Conservation (phyloP, 345 rosid genomes). For the Hypericum androsaemum region DNA sequence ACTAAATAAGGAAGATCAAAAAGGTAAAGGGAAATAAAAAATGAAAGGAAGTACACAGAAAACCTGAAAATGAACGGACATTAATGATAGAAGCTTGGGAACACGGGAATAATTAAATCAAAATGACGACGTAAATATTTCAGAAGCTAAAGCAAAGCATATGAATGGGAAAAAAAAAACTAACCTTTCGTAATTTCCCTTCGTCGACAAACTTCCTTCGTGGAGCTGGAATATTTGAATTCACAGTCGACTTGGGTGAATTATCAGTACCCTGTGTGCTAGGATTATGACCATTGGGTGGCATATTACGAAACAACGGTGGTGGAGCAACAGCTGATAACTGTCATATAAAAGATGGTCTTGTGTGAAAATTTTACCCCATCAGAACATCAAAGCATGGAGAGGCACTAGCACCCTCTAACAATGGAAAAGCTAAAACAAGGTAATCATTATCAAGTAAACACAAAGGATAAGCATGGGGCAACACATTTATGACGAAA, state of each 20-base stretch:
- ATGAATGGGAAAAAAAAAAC: not conserved
- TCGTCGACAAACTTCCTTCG: conserved; percentile 96
- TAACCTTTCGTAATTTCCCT: conserved; percentile 93
- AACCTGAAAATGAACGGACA: no score
- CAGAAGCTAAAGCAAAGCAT: not conserved
- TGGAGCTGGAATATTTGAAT: conserved; percentile 85
- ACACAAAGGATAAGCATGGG: no score
- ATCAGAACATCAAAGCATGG: not conserved
- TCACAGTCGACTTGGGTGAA: conserved; percentile 62
- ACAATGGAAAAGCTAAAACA: no score
- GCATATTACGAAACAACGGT: conserved; percentile 72
- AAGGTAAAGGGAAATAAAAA: no score
- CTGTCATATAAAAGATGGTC: conserved; percentile 35
- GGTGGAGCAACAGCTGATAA: conserved; percentile 82
- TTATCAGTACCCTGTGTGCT: conserved; percentile 40
- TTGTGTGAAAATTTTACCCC: not conserved
- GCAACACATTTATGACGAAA: no score
- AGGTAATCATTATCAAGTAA: no score
- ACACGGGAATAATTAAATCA: no score
- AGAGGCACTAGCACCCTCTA: not conserved
- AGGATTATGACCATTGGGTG: conserved; percentile 55
- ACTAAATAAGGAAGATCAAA: no score
- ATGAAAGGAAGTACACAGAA: no score
- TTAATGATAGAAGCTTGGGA: no score
- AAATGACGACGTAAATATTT: no score